These are phyloP conservation scores for Alternaria sp. DNA, from an alignment of 2,329 filamentous ascomycete genomes.

Conservation along the genomic window DNA sequence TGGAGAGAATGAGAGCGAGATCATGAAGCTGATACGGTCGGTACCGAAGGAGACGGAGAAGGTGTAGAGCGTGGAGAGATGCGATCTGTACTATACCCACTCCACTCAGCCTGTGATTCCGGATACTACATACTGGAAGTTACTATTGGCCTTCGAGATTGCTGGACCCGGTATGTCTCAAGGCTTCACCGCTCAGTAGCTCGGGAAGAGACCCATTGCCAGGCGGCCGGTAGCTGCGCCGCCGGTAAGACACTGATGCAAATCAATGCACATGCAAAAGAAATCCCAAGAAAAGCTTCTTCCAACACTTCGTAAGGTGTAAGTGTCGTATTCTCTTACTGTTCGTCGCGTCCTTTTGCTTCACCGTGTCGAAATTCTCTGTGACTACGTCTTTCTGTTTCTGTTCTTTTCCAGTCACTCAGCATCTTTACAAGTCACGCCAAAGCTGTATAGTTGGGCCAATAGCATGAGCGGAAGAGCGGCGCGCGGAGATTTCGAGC, in stretches of 20 bases:
- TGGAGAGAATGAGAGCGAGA: conserved; percentile 85
- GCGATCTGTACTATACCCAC: conserved; percentile 8
- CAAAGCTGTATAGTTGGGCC: not conserved
- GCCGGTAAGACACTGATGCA: not conserved
- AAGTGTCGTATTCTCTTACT: not conserved
- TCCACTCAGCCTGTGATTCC: not conserved
- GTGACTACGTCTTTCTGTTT: not conserved
- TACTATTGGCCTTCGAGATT: not conserved
- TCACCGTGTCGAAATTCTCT: not conserved
- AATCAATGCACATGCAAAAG: conserved; percentile 14
- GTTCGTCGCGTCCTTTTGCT: not conserved
- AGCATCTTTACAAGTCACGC: not conserved
- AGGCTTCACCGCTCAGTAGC: conserved; percentile 7
- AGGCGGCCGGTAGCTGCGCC: conserved; percentile 28
- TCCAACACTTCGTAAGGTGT: not conserved
- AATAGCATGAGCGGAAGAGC: not conserved
- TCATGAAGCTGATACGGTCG: conserved; percentile 77
- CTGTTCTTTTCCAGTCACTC: not conserved
- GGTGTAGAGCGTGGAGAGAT: conserved; percentile 13
- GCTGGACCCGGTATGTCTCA: not conserved
- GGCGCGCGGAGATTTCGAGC: not conserved
- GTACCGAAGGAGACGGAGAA: conserved; percentile 53
- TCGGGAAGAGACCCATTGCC: not conserved
- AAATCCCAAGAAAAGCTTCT: not conserved
- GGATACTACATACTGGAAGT: not conserved